Conservation (phyloP, 2,329 filamentous ascomycete species). For the Neonectria punicea region DNA sequence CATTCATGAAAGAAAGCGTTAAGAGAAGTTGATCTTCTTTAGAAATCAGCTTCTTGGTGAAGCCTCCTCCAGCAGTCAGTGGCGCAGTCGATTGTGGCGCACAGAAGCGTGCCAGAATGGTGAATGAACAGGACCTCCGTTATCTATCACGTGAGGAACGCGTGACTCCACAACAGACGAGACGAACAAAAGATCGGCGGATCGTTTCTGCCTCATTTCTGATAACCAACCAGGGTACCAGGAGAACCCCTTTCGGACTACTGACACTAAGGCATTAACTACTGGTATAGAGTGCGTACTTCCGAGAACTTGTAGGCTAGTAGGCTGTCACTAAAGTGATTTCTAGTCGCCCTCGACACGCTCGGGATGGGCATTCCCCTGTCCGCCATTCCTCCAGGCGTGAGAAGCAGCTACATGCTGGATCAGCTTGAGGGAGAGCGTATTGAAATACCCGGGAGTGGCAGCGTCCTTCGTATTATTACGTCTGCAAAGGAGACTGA, state of each 20-base stretch:
- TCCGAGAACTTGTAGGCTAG: neutral
- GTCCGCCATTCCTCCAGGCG: neutral
- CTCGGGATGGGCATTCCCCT: neutral
- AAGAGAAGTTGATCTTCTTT: no score
- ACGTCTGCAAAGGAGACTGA: neutral
- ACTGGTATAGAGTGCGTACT: neutral
- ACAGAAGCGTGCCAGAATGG: no score
- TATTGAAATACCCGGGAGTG: neutral
- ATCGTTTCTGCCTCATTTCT: neutral
- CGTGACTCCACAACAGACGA: neutral
- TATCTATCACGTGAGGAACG: neutral
- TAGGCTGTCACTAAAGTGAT: neutral
- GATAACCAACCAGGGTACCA: neutral
- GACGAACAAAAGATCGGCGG: neutral
- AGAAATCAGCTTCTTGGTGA: no score
- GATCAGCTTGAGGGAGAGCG: conserved; percentile 2
- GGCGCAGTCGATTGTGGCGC: no score
- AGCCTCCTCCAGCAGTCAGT: no score
- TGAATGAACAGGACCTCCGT: no score
- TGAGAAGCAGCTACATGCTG: neutral
- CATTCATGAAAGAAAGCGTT: no score
- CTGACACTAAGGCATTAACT: neutral
- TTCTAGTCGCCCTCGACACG: neutral
- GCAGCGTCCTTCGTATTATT: neutral
- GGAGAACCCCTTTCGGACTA: neutral